Percentiles rank a stretch among this genome's conserved stretches.
phyloP scores from a whole-genome alignment of 331 rosid genomes.

The Saraca asoca region DNA sequence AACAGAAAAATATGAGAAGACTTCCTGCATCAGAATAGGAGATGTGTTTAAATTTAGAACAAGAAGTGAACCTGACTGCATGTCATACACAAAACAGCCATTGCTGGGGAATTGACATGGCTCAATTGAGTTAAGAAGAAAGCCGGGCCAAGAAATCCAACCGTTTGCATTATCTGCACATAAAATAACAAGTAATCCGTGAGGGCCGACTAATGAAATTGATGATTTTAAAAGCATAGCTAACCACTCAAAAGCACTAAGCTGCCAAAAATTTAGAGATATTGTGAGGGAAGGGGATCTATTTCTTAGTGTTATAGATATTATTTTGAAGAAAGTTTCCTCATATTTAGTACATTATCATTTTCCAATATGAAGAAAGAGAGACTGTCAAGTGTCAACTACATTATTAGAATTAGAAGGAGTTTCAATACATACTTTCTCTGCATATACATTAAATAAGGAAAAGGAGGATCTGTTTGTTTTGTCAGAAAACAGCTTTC shows the following conservation, averaged over 20 bases:
- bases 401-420: constrained; percentile 16
- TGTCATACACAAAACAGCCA: constrained; percentile 96
- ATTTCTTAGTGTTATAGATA: background rate
- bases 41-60: constrained; percentile 15
- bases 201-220: constrained; percentile 16
- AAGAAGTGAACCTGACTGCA: constrained; percentile 85
- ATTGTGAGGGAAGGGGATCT: constrained; percentile 11
- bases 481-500: no score
- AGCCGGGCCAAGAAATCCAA: constrained; percentile 99
- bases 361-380: background rate
- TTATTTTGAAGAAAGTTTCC: constrained; percentile 2
- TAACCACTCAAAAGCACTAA: constrained; percentile 10
- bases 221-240: background rate
- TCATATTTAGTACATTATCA: background rate
- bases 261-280: constrained; percentile 4
- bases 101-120: constrained; percentile 80
- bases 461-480: no score
- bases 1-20: constrained; percentile 1
- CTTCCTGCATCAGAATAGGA: constrained; percentile 9
- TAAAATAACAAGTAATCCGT: constrained; percentile 17
- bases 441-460: no score
- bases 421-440: background rate
- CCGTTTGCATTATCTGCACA: constrained; percentile 89
- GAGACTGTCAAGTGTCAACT: background rate
- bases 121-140: constrained; percentile 97